Evolutionary conservation across 306 rosid species (phyloP).

Genomic region (Glycine latifolia): DNA sequence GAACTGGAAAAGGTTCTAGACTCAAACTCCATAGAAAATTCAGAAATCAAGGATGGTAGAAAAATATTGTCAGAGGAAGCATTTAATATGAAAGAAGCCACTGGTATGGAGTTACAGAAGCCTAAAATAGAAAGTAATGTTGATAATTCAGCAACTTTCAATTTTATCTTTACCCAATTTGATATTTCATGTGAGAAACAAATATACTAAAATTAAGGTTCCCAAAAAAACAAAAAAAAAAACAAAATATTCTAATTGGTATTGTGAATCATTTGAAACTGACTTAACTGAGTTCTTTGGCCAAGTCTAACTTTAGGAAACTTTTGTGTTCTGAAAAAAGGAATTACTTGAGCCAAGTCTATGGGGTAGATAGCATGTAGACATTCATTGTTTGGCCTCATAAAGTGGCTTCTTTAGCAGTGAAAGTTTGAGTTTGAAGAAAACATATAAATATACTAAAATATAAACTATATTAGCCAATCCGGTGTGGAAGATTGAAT

Average conservation of each 20-base stretch:
- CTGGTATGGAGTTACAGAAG: too few species aligned
- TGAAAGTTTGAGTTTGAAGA: neutral
- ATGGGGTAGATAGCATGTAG: neutral
- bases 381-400: neutral
- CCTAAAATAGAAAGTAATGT: too few species aligned
- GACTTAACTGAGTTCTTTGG: neutral
- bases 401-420: neutral
- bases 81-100: too few species aligned
- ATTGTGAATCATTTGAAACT: neutral
- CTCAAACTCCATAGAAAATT: neutral
- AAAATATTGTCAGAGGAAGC: too few species aligned
- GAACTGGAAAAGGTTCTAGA: too few species aligned
- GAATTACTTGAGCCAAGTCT: neutral
- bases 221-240: neutral
- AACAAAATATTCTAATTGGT: neutral
- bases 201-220: neutral
- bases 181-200: neutral
- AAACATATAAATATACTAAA: neutral
- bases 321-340: neutral
- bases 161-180: neutral
- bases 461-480: neutral
- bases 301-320: neutral
- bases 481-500: neutral
- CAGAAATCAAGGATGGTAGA: too few species aligned
- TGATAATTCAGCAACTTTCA: neutral